These are phyloP conservation scores for Brassica incana DNA, from an alignment of 345 rosid genomes.

Conservation along the genomic window DNA sequence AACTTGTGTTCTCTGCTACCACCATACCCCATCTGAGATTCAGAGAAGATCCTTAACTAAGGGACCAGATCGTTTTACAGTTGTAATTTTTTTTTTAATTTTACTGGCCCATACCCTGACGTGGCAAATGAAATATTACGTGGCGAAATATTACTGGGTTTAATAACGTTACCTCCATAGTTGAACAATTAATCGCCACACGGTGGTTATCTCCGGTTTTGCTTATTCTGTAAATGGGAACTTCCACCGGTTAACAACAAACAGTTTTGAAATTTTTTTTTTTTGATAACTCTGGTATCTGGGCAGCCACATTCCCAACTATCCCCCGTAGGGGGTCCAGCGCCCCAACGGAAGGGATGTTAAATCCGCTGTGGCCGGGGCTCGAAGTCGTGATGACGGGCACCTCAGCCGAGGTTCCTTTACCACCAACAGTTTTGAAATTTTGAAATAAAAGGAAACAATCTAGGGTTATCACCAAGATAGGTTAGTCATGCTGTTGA, in stretches of 20 bases:
- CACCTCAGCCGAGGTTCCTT: no score
- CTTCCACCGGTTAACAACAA: conserved; percentile 14
- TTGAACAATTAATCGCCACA: conserved; percentile 15
- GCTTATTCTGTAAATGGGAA: conserved; percentile 21
- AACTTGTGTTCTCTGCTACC: neutral
- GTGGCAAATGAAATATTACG: conserved; percentile 8
- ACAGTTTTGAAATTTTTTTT: no score
- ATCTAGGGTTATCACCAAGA: conserved; percentile 32
- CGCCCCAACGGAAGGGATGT: no score
- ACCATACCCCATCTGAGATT: conserved; percentile 24
- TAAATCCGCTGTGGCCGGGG: no score
- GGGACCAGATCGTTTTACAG: neutral
- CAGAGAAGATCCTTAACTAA: neutral
- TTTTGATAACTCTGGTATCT: no score
- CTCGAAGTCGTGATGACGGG: no score
- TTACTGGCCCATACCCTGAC: conserved; percentile 13
- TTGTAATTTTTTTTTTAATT: neutral
- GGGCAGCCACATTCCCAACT: no score
- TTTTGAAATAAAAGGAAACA: neutral
- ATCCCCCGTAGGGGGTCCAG: no score
- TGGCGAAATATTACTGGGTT: conserved; percentile 17
- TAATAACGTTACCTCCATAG: conserved; percentile 23
- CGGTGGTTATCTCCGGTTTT: conserved; percentile 15
- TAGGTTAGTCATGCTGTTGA: conserved; percentile 7
- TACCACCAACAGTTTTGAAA: no score